A percentile compares a stretch with the other conserved stretches of the same genome.
Conservation (phyloP, 2,329 filamentous ascomycete genomes). For the Trichophyton equinum region DNA sequence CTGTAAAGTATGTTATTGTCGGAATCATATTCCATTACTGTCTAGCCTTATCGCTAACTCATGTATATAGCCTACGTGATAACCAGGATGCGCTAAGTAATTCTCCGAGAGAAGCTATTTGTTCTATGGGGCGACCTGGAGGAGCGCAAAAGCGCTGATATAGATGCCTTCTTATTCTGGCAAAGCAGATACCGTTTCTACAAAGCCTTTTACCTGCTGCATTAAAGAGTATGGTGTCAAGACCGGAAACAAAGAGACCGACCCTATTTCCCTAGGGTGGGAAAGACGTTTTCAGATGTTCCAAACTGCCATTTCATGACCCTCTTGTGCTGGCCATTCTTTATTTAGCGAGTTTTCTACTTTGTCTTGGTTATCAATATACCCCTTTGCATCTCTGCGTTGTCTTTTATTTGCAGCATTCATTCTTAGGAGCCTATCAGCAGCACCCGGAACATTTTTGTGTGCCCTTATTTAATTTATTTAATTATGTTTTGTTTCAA, state of each 20-base stretch:
- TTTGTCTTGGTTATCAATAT: neutral
- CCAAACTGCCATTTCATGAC: slow-evolving; percentile 44
- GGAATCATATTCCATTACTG: neutral
- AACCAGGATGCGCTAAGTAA: slow-evolving; percentile 38
- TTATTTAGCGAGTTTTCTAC: neutral
- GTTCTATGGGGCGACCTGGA: slow-evolving; percentile 77
- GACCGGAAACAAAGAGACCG: slow-evolving; percentile 14
- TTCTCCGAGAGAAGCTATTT: slow-evolving; percentile 58
- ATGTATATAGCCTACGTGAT: slow-evolving; percentile 42
- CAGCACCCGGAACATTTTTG: no score
- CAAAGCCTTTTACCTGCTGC: slow-evolving; percentile 56
- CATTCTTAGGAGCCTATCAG: neutral
- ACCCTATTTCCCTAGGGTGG: slow-evolving; percentile 37
- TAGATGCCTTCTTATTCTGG: slow-evolving; percentile 14
- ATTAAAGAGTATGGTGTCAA: slow-evolving; percentile 56
- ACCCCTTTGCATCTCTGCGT: neutral
- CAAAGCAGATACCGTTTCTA: slow-evolving; percentile 29
- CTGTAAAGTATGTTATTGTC: slow-evolving; percentile 38
- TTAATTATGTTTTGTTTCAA: no score
- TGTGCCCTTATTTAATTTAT: no score
- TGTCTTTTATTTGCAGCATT: neutral
- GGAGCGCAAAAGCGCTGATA: slow-evolving; percentile 46
- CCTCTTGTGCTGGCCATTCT: neutral
- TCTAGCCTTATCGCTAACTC: neutral
- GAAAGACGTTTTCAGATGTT: slow-evolving; percentile 52